These are phyloP conservation scores for Aphanomyces euteiches DNA, from an alignment of 352 stramenopile species.

Conservation along the genomic window DNA sequence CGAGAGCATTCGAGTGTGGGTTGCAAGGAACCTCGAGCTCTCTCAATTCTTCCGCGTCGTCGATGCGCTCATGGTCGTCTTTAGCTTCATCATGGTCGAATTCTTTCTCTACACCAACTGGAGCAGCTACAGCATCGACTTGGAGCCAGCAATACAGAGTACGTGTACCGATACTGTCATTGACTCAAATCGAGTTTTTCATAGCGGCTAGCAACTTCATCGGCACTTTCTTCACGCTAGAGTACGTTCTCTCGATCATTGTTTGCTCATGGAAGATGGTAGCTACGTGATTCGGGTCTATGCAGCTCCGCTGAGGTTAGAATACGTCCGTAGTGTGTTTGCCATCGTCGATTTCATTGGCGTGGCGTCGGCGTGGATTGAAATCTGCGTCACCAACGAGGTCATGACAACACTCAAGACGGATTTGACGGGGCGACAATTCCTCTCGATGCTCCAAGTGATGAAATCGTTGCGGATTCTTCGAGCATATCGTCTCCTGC, in stretches of 20 bases:
- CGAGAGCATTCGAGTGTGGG: conserved; percentile 57
- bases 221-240: conserved; percentile 53
- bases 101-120: conserved; percentile 69
- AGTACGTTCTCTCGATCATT: conserved; percentile 39
- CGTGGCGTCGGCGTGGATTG: conserved; percentile 57
- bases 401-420: conserved; percentile 22
- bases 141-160: conserved; percentile 51
- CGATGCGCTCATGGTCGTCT: conserved; percentile 42
- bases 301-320: conserved; percentile 54
- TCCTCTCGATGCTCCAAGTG: conserved; percentile 36
- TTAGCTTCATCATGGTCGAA: conserved; percentile 62
- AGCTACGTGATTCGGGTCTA: conserved; percentile 60
- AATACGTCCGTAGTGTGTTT: conserved; percentile 53
- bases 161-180: background rate
- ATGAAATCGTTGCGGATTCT: conserved; percentile 61
- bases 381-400: conserved; percentile 19
- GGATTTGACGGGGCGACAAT: conserved; percentile 25
- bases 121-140: conserved; percentile 37
- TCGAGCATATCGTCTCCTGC: conserved; percentile 64
- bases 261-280: background rate
- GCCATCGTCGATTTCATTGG: conserved; percentile 56
- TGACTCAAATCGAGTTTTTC: background rate
- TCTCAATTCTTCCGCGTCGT: conserved; percentile 48
- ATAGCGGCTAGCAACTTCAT: conserved; percentile 23
- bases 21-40: conserved; percentile 70